Evolutionary conservation across 2,329 filamentous ascomycete genomes (phyloP).

Genomic region (Diaporthe ampelina): DNA sequence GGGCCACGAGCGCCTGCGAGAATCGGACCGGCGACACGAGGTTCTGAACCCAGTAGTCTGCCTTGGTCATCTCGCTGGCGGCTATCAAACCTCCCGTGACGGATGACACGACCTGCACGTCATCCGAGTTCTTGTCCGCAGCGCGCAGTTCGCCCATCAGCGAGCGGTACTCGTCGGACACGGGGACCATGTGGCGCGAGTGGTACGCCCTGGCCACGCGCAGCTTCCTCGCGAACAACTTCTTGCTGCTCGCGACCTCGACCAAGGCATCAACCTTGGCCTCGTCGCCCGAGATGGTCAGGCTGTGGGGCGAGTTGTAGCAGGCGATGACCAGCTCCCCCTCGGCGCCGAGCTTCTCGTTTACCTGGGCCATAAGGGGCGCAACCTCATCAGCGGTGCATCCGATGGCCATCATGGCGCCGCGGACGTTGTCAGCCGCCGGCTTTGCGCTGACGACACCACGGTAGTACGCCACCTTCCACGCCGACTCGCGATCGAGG

Average conservation of each 20-base stretch:
- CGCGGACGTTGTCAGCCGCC: slow-evolving; percentile 6
- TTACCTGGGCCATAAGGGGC: slow-evolving; percentile 39
- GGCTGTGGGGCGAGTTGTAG: slow-evolving; percentile 46
- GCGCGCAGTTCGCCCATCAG: slow-evolving; percentile 37
- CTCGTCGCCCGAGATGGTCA: slow-evolving; percentile 53
- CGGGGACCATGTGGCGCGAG: slow-evolving; percentile 48
- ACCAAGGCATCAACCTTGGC: slow-evolving; percentile 47
- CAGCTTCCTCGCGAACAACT: slow-evolving; percentile 48
- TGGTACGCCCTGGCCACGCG: slow-evolving; percentile 50
- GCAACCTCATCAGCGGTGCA: slow-evolving; percentile 40
- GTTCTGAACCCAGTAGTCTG: slow-evolving; percentile 44
- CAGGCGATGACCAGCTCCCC: slow-evolving; percentile 46
- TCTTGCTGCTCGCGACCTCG: slow-evolving; percentile 44
- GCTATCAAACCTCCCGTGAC: slow-evolving; percentile 34
- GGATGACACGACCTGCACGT: slow-evolving; percentile 32
- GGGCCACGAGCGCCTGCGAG: slow-evolving; percentile 38
- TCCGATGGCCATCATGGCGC: slow-evolving; percentile 39
- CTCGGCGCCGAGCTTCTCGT: slow-evolving; percentile 41
- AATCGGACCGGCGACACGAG: slow-evolving; percentile 38
- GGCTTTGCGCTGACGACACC: slow-evolving; percentile 38
- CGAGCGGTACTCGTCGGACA: slow-evolving; percentile 47
- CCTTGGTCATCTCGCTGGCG: slow-evolving; percentile 31
- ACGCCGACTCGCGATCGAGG: slow-evolving; percentile 42
- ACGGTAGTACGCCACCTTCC: slow-evolving; percentile 44
- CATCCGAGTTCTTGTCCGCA: background rate